Evolutionary conservation across 805 yeast genomes (phyloP), one percentile per base, ranked within the genome.

Genomic region (Kodamaea jinghongensis): DNA sequence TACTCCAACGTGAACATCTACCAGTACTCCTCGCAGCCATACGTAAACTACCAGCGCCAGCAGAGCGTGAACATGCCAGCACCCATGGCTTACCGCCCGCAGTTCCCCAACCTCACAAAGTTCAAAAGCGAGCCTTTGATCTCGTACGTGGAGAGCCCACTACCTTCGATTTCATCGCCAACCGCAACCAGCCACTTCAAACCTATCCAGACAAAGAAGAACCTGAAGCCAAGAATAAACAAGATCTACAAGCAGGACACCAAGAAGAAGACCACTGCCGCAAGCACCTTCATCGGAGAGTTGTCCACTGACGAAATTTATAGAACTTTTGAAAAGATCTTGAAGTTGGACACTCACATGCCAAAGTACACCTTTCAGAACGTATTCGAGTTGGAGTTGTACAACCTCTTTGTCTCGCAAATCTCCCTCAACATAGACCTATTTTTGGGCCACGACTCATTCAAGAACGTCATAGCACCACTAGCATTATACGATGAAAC

Each of bases 401-500:
- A 65, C 39, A 70, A 64, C 37, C 47, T 61, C 26, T 67, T 63
- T 41, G 58, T 60, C 17, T 52, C 62, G 31, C 49, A 45, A 14
- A 44, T 63, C 11, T 53, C 70, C 4, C 42, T 44, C 12, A 54
- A 56, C 35, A 51, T 66, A 36, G 71, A 67, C 40, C 52, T 62
- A 28, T 64, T 64, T 33, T 48, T 65, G 32, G 55, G 56, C 1
- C 52, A 51, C 15, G 57, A 57, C 15, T 48, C 55, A 11, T 67
- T 63, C 43, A 49, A 52, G 22, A 56, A 55, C 20, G 49, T 67
- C 3, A 52, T 67, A 1, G 58, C 71, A 2, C 63, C 62, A 37
- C 39, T 67, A 42, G 70, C 72, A 3, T 46, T 67, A 15, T 46
- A 55, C 34, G 72, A 67, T 39, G 70, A 67, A 7, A 63, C 71